Percentiles rank a stretch among this genome's conserved stretches.
phyloP scores from a whole-genome alignment of 1,284 basidiomycete genomes.

The Boletus sp. region DNA sequence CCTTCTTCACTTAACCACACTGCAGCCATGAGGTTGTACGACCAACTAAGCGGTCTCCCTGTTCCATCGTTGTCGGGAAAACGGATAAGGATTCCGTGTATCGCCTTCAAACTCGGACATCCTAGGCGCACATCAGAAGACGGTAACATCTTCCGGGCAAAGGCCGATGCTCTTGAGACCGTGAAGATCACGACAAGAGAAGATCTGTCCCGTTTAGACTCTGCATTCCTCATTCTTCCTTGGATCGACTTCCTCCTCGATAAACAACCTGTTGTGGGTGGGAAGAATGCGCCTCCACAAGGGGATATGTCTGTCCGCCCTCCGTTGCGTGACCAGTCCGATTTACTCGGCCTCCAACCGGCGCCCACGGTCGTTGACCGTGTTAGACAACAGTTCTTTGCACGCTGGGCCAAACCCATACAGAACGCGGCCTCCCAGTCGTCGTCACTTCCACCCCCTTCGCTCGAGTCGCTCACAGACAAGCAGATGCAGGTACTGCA shows the following conservation, averaged over 20 bases:
- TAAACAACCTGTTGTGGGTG: neutral
- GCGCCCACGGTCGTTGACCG: neutral
- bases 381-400: neutral
- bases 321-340: too few relatives aligned
- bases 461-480: neutral
- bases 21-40: neutral
- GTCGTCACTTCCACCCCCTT: neutral
- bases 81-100: neutral
- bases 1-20: neutral
- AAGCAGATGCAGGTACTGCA: neutral
- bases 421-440: neutral
- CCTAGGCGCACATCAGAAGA: neutral
- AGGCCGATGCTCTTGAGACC: neutral
- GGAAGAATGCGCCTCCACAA: neutral
- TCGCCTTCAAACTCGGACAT: neutral
- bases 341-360: neutral
- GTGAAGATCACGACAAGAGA: neutral
- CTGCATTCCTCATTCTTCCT: neutral
- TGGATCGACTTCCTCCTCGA: neutral
- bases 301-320: neutral
- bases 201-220: neutral
- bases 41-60: neutral
- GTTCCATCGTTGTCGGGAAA: neutral
- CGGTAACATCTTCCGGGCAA: neutral
- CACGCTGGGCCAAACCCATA: neutral